Base-by-base conservation (phyloP, 2,329 filamentous ascomycete genomes). In the Cladosporium sp. region DNA sequence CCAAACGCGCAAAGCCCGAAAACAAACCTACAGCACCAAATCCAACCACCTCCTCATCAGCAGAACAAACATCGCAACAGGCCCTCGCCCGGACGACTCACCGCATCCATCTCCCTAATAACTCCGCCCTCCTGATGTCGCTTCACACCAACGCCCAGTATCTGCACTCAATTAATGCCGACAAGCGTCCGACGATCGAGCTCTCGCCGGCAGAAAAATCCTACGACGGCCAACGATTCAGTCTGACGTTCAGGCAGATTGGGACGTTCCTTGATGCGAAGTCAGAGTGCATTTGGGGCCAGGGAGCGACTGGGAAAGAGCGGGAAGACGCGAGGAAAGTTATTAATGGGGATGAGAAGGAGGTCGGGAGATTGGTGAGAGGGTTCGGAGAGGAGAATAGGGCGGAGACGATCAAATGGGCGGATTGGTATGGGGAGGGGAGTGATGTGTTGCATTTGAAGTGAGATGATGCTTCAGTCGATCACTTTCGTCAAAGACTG, bases 331-430 rank as follows among this genome's bases (percentile, higher is more conserved):
- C 91, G 0, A 75, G 76, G 0, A 66, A 76, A 0, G 85, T 95
- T 10, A 72, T 91, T 56, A 90, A 90, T 61, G 90, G 88, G 0
- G 82, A 90, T 62, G 79, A 81, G 1, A 73, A 77, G 3, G 83
- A 89, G 66, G 85, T 86, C 0, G 78, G 89, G 48, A 75, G 74
- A 45, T 83, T 99, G 77, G 80, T 97, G 40, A 79, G 78, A 55
- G 90, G 89, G 0, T 97, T 99, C 73, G 89, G 91, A 0, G 80
- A 79, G 15, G 94, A 99, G 76, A 99, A 99, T 68, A 86, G 90
- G 49, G 62, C 64, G 57, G 77, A 81, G 4, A 78, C 83, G 3
- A 91, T 94, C 62, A 80, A 88, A 64, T 96, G 93, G 93, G 77
- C 86, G 4, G 75, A 75, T 0, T 74, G 81, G 22, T 99, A 99